Evolutionary conservation across 768 basidiomycete genomes (phyloP).

Genomic region (Sarcomyxa edulis): DNA sequence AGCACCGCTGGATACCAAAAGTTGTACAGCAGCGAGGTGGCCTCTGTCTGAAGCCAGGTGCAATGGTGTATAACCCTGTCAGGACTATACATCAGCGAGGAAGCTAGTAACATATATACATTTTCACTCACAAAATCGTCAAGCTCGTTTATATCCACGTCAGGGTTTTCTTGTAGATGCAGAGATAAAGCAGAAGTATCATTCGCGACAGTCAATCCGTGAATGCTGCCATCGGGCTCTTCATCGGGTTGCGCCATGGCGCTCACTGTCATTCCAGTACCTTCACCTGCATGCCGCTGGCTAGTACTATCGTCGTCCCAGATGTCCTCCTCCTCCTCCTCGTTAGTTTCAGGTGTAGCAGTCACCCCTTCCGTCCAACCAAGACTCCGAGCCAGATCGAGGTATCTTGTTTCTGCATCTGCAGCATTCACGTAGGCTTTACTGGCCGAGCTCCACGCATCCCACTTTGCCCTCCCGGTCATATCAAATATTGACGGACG

Average conservation of each 20-base stretch:
- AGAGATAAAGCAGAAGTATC: slow-evolving; percentile 38
- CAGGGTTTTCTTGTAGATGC: slow-evolving; percentile 36
- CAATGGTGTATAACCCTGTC: slow-evolving; percentile 81
- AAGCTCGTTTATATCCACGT: slow-evolving; percentile 46
- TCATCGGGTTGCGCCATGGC: slow-evolving; percentile 37
- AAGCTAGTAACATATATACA: not conserved
- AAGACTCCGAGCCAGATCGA: slow-evolving; percentile 59
- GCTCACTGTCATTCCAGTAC: slow-evolving; percentile 64
- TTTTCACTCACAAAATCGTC: slow-evolving; percentile 81
- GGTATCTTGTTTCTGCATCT: slow-evolving; percentile 60
- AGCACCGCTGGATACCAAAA: slow-evolving; percentile 62
- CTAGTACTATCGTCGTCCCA: slow-evolving; percentile 40
- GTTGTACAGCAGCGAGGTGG: slow-evolving; percentile 44
- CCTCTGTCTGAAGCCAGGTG: slow-evolving; percentile 89
- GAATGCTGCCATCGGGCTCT: slow-evolving; percentile 34
- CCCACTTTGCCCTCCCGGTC: slow-evolving; percentile 82
- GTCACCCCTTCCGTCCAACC: slow-evolving; percentile 54
- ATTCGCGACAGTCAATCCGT: slow-evolving; percentile 60
- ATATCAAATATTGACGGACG: slow-evolving; percentile 78
- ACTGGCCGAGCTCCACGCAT: slow-evolving; percentile 62
- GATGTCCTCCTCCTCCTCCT: slow-evolving; percentile 25
- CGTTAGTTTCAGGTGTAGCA: slow-evolving; percentile 6
- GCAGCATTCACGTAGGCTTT: slow-evolving; percentile 34
- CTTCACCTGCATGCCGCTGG: slow-evolving; percentile 25
- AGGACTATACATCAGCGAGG: slow-evolving; percentile 3